Conservation (phyloP, 2,329 filamentous ascomycete genomes). For the Cladosporium halotolerans region DNA sequence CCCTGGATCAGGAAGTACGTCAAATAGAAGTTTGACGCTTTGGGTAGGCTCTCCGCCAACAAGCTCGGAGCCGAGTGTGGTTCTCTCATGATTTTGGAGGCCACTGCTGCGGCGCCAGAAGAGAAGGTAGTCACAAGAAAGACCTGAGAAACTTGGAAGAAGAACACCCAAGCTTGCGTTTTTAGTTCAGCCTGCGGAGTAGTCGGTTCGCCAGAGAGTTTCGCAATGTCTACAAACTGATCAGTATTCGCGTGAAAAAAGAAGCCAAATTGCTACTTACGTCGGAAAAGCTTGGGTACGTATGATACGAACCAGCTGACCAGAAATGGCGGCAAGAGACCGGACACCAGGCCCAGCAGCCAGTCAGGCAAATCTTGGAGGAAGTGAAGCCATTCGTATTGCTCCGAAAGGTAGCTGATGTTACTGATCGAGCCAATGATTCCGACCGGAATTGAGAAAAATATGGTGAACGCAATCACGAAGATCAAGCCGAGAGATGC, state of each 20-base stretch:
- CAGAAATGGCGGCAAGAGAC: conserved; percentile 28
- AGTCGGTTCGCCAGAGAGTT: conserved; percentile 33
- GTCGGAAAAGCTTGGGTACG: conserved; percentile 30
- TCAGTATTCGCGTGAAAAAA: not conserved
- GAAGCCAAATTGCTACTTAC: not conserved
- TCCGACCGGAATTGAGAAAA: conserved; percentile 32
- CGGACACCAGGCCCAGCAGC: conserved; percentile 27
- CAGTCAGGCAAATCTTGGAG: conserved; percentile 26
- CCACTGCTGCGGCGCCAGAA: conserved; percentile 32
- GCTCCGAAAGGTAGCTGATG: conserved; percentile 26
- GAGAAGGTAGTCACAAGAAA: conserved; percentile 37
- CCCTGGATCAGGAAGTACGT: conserved; percentile 37
- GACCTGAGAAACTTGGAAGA: conserved; percentile 37
- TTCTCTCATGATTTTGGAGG: conserved; percentile 28
- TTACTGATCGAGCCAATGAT: conserved; percentile 31
- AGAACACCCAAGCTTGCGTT: conserved; percentile 35
- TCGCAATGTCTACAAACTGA: conserved; percentile 22
- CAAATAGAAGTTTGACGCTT: conserved; percentile 37
- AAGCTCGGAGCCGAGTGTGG: conserved; percentile 28
- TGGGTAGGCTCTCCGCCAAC: conserved; percentile 32
- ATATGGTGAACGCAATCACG: conserved; percentile 31
- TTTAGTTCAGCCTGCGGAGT: conserved; percentile 39
- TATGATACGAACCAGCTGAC: conserved; percentile 30
- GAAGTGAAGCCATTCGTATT: conserved; percentile 25
- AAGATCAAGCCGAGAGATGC: conserved; percentile 27